Evolutionary conservation across 768 basidiomycete species (phyloP), one percentile per base, ranked within the genome.

Genomic region (Leccinum rimulosum): DNA sequence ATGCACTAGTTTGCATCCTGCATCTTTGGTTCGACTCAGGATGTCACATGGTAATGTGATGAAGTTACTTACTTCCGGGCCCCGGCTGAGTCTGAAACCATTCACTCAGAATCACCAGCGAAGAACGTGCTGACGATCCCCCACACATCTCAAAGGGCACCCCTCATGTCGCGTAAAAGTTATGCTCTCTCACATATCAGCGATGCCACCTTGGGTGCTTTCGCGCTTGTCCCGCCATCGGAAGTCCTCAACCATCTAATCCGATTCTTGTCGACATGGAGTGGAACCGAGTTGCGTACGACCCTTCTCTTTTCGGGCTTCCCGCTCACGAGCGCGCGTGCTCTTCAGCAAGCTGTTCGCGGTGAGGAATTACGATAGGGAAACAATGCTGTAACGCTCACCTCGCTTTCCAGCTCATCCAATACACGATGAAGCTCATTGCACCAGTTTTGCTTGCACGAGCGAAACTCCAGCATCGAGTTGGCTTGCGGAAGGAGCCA

Each of bases 221-320:
- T 90, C 68, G 73, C 82, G 30, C 69, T 70, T 33, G 72, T 89
- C 10, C 82, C 82, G 27, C 79, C 84, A 1, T 88, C 87, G 7
- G 78, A 85, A 61, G 84, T 80, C 6, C 70, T 93, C 48, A 80
- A 91, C 66, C 91, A 91, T 71, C 77, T 91, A 9, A 79, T 91
- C 40, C 79, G 89, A 66, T 92, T 84, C 68, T 77, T 93, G 54
- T 85, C 87, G 56, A 90, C 91, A 66, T 93, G 89, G 89, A 87
- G 84, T 70, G 91, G 91, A 28, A 91, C 84, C 83, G 92, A 94
- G 91, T 92, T 70, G 77, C 71, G 84, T 84, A 61, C 62, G 31
- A 35, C 38, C 60, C 28, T 63, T 50, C 60, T 66, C 25, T 38
- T 30, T 59, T 49, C 40, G 47, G 49, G 40, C 50, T 49, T 22